These are phyloP conservation scores for Saitozyma podzolica DNA, from an alignment of 768 basidiomycete genomes.

Conservation along the genomic window DNA sequence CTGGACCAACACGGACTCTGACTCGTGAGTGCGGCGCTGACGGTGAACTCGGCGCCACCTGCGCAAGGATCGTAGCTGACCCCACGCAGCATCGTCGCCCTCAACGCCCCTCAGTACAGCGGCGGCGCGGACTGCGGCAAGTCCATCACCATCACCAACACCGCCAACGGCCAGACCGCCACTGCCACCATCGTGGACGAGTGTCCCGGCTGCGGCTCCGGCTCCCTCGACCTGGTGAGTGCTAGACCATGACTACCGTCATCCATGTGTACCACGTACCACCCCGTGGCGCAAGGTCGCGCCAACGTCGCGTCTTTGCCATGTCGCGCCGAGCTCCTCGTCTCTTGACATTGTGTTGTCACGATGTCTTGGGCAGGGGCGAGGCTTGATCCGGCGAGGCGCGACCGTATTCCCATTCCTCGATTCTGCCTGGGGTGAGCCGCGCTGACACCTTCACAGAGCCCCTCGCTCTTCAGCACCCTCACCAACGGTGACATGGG, in stretches of 20 bases:
- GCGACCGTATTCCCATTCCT: no score
- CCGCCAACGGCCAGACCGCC: constrained; percentile 39
- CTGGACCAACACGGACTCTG: constrained; percentile 6
- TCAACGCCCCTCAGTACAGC: constrained; percentile 37
- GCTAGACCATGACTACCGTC: no score
- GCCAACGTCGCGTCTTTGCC: no score
- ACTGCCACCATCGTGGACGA: constrained; percentile 39
- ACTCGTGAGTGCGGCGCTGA: background rate
- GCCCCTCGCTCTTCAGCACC: constrained; percentile 31
- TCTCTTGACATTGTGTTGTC: no score
- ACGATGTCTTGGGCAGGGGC: no score
- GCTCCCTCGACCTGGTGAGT: constrained; percentile 38
- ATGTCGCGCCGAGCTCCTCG: no score
- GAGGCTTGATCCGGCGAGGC: no score
- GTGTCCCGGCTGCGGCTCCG: constrained; percentile 44
- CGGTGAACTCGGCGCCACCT: background rate
- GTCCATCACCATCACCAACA: constrained; percentile 41
- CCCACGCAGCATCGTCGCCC: constrained; percentile 30
- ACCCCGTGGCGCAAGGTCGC: no score
- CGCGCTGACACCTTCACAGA: background rate
- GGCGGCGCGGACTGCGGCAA: constrained; percentile 33
- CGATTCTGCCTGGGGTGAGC: no score
- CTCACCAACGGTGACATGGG: constrained; percentile 25
- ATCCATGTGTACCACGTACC: no score
- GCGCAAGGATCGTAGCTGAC: background rate